Evolutionary conservation across 2,329 filamentous ascomycete genomes (phyloP).

Genomic region (Truncatella angustata): DNA sequence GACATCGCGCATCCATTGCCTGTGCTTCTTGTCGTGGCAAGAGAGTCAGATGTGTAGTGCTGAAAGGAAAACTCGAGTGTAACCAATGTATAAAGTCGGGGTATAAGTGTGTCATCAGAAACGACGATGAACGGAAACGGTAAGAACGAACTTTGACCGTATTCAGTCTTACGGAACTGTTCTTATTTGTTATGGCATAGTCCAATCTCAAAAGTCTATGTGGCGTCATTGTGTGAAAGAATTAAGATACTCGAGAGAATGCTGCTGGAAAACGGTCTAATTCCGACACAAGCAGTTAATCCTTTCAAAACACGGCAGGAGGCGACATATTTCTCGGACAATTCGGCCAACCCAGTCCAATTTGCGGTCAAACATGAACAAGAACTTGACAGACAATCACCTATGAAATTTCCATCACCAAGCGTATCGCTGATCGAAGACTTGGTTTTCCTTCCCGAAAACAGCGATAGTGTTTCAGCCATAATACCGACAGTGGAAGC

Average conservation of each 20-base stretch:
- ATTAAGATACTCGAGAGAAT: constrained; percentile 51
- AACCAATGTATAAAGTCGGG: constrained; percentile 51
- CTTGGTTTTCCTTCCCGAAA: too few species aligned
- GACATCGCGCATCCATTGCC: constrained; percentile 51
- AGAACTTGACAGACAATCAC: too few species aligned
- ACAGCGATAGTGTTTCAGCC: too few species aligned
- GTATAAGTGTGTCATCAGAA: constrained; percentile 53
- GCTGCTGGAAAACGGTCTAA: constrained; percentile 47
- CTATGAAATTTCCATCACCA: too few species aligned
- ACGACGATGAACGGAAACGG: constrained; percentile 56
- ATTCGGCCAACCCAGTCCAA: too few species aligned
- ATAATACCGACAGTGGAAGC: too few species aligned
- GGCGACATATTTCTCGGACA: background rate
- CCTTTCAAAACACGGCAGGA: constrained; percentile 51
- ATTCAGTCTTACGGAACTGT: background rate
- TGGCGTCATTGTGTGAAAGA: constrained; percentile 54
- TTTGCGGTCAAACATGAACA: too few species aligned
- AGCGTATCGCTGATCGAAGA: too few species aligned
- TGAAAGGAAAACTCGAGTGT: constrained; percentile 48
- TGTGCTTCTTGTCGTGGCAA: constrained; percentile 52
- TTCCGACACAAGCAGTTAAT: constrained; percentile 48
- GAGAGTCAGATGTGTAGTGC: constrained; percentile 50
- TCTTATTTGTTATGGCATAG: constrained; percentile 29
- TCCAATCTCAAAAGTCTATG: constrained; percentile 57
- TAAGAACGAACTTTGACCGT: constrained; percentile 24